These are phyloP conservation scores for Hypoxylon fragiforme DNA, from an alignment of 495 filamentous ascomycete genomes.

Conservation along the genomic window DNA sequence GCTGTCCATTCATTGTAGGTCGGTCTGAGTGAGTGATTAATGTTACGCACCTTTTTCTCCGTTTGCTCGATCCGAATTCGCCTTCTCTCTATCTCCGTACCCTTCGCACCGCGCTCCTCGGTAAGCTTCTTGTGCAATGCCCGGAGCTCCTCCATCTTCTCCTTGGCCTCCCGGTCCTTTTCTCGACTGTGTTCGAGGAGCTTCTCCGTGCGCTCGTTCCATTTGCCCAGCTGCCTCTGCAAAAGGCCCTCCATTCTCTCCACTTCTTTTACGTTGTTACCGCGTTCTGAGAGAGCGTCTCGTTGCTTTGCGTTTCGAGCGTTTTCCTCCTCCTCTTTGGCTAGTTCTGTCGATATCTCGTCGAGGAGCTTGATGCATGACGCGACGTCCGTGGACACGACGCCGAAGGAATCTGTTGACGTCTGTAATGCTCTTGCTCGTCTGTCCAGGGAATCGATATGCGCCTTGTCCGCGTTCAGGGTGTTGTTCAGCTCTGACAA, in stretches of 20 bases:
- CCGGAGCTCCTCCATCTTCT: constrained; percentile 87
- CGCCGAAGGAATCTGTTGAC: constrained; percentile 81
- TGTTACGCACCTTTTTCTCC: constrained; percentile 84
- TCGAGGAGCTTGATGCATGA: constrained; percentile 86
- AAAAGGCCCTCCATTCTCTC: constrained; percentile 83
- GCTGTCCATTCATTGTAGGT: no score
- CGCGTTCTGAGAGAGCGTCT: constrained; percentile 83
- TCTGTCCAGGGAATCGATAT: constrained; percentile 85
- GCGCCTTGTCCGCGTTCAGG: constrained; percentile 72
- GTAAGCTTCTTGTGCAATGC: constrained; percentile 77
- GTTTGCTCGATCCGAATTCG: constrained; percentile 93
- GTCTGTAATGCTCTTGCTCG: constrained; percentile 88
- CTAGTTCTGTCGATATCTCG: constrained; percentile 78
- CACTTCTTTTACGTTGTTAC: constrained; percentile 86
- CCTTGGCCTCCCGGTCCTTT: constrained; percentile 76
- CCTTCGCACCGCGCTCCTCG: constrained; percentile 82
- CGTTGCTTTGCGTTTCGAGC: constrained; percentile 75
- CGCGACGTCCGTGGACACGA: constrained; percentile 79
- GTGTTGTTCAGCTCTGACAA: constrained; percentile 79
- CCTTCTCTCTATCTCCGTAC: constrained; percentile 85
- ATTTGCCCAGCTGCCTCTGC: constrained; percentile 78
- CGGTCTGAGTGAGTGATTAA: neutral
- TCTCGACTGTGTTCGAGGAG: constrained; percentile 75
- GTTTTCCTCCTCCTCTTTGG: constrained; percentile 88
- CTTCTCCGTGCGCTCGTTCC: constrained; percentile 81